Percentiles rank a stretch among this genome's conserved stretches.
These are phyloP conservation scores for Sclerotinia borealis DNA, from an alignment of 2,329 filamentous ascomycete genomes.

Conservation along the genomic window DNA sequence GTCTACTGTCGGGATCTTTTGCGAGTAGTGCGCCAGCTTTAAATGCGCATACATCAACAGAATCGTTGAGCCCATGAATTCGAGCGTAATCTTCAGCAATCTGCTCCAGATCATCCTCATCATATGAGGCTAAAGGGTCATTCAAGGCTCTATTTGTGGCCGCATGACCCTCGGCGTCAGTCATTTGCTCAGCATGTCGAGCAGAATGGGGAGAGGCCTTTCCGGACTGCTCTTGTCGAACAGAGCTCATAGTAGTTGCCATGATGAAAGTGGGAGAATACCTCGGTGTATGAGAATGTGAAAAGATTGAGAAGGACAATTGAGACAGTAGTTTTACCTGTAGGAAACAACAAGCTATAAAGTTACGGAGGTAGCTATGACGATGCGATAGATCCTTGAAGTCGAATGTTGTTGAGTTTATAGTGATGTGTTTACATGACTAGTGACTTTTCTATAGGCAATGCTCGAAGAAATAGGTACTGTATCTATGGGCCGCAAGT, in stretches of 20 bases:
- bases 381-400: background rate
- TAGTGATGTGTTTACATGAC: background rate
- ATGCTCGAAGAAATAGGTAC: no score
- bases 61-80: constrained; percentile 47
- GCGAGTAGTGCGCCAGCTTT: constrained; percentile 54
- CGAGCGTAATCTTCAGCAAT: constrained; percentile 46
- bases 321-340: no score
- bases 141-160: background rate
- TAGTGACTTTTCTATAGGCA: no score
- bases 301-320: no score
- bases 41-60: constrained; percentile 53
- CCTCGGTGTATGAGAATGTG: background rate
- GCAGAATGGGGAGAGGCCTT: background rate
- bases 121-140: background rate
- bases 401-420: background rate
- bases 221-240: background rate
- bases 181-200: background rate
- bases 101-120: background rate
- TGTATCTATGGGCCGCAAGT: no score
- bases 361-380: background rate
- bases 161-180: background rate
- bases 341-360: no score
- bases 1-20: constrained; percentile 38
- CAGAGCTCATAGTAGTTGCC: background rate
- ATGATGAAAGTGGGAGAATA: background rate